A percentile compares a stretch with the other conserved stretches of the same genome.
Evolutionary conservation across 257 asterid species (phyloP).

Genomic region (Plantago major): DNA sequence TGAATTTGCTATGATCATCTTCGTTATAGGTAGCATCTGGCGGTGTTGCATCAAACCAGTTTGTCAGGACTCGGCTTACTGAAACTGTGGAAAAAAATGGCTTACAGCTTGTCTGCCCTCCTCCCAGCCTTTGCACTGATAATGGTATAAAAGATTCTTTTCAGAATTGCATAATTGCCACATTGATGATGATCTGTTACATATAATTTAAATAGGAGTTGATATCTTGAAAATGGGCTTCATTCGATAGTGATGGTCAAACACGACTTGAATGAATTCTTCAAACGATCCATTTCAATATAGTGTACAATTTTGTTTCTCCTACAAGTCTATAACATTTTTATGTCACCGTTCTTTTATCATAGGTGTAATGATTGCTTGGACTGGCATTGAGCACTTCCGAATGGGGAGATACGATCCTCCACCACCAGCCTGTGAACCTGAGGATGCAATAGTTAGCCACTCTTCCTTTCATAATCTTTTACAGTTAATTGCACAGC

Average conservation of each 20-base stretch:
- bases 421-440: conserved; percentile 89
- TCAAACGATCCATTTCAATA: no score
- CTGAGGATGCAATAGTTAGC: conserved; percentile 78
- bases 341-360: background rate
- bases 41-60: conserved; percentile 93
- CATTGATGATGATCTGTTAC: no score
- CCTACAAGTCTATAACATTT: background rate
- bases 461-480: conserved; percentile 12
- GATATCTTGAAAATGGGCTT: no score
- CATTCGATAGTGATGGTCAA: no score
- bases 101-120: conserved; percentile 88
- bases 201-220: no score
- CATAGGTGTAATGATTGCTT: conserved; percentile 94
- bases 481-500: background rate
- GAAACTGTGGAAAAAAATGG: conserved; percentile 54
- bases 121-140: conserved; percentile 93
- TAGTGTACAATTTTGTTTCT: no score
- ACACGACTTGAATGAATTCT: no score
- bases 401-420: conserved; percentile 88
- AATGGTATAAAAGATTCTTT: conserved; percentile 48
- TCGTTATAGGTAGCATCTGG: conserved; percentile 84
- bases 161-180: no score
- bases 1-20: conserved; percentile 13
- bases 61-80: conserved; percentile 65
- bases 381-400: conserved; percentile 96